Evolutionary conservation across 208 protist species (phyloP).

Genomic region (Leishmania lainsoni): DNA sequence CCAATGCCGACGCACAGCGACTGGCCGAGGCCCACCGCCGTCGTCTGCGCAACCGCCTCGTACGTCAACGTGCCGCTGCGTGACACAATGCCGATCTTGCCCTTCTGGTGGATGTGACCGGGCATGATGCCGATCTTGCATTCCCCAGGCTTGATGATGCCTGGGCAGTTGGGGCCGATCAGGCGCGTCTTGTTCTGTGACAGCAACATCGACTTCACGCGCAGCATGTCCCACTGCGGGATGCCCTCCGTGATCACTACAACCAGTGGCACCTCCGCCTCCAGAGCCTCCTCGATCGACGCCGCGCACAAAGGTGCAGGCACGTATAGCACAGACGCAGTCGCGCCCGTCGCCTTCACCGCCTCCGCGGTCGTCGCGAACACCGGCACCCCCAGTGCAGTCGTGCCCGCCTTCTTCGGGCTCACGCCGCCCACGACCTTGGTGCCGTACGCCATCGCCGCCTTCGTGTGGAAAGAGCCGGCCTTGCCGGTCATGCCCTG

Average conservation of each 20-base stretch:
- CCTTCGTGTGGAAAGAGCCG: slow-evolving; percentile 97
- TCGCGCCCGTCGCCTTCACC: slow-evolving; percentile 90
- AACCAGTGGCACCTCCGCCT: slow-evolving; percentile 96
- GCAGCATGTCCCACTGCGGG: slow-evolving; percentile 98
- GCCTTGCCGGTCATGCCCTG: slow-evolving; percentile 99
- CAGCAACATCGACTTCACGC: slow-evolving; percentile 93
- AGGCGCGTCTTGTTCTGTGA: slow-evolving; percentile 94
- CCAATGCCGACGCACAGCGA: slow-evolving; percentile 98
- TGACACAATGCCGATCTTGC: slow-evolving; percentile 99
- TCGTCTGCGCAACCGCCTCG: slow-evolving; percentile 99
- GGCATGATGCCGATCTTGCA: slow-evolving; percentile 99
- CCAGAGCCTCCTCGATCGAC: slow-evolving; percentile 97
- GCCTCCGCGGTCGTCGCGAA: slow-evolving; percentile 94
- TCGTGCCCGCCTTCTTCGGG: slow-evolving; percentile 95
- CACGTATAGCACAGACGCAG: slow-evolving; percentile 98
- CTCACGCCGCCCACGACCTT: slow-evolving; percentile 98
- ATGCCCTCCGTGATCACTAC: slow-evolving; percentile 99
- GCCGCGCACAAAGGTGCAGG: slow-evolving; percentile 95
- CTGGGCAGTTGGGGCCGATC: slow-evolving; percentile 99
- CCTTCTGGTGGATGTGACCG: slow-evolving; percentile 98
- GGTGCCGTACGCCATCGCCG: slow-evolving; percentile 98
- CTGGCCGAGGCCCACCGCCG: slow-evolving; percentile 95
- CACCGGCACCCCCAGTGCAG: slow-evolving; percentile 95
- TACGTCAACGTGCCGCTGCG: slow-evolving; percentile 99
- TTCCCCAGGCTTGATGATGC: slow-evolving; percentile 97